Percentiles rank a stretch among this genome's conserved stretches.
These are phyloP conservation scores for Chytriomyces confervae DNA, from an alignment of 192 early-diverging fungal species.

Conservation along the genomic window DNA sequence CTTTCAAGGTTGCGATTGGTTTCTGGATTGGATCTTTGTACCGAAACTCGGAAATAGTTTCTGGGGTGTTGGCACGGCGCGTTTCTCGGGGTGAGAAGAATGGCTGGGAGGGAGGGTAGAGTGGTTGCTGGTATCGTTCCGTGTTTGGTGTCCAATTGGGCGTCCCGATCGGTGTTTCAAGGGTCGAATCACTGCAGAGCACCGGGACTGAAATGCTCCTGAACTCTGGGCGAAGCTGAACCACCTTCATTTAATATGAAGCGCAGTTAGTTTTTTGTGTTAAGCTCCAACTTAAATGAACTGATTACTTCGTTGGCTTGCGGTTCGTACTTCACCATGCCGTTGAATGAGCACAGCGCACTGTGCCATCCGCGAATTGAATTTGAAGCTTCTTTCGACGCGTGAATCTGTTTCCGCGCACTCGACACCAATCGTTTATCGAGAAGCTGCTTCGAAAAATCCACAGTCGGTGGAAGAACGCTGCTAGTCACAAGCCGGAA, in stretches of 20 bases:
- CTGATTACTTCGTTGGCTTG: neutral
- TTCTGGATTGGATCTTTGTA: conserved; percentile 7
- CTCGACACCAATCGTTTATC: neutral
- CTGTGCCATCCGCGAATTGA: neutral
- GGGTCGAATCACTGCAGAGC: neutral
- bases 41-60: neutral
- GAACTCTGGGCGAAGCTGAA: neutral
- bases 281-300: neutral
- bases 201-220: neutral
- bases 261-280: neutral
- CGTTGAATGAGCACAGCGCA: neutral
- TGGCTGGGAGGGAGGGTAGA: conserved; percentile 19
- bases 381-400: neutral
- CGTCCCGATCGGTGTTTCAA: conserved; percentile 5
- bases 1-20: conserved; percentile 13
- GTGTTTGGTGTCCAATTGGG: conserved; percentile 31
- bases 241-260: neutral
- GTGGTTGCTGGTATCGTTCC: conserved; percentile 8
- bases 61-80: neutral
- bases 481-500: neutral
- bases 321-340: neutral
- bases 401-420: neutral
- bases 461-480: neutral
- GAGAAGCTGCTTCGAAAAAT: neutral
- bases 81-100: conserved; percentile 18